Evolutionary conservation across 106 monocot species (phyloP).

Genomic region (Agapanthus africanus): DNA sequence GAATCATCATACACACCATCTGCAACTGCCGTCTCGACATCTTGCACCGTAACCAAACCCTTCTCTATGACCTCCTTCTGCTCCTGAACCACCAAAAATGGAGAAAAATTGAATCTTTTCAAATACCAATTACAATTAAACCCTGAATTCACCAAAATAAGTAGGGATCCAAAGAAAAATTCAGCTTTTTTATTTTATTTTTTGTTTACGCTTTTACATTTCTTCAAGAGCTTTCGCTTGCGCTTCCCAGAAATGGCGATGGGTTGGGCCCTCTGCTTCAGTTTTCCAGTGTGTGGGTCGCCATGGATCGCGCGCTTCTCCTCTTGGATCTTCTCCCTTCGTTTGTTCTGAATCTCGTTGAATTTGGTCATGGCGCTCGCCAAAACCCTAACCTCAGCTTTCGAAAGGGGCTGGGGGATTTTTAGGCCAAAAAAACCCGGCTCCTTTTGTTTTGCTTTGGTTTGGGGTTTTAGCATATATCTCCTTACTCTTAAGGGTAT

Average conservation of each 20-base stretch:
- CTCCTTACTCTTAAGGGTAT: too few relatives aligned
- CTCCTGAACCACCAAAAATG: conserved; percentile 30
- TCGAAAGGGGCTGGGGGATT: not conserved
- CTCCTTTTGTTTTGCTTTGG: too few relatives aligned
- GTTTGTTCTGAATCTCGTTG: conserved; percentile 52
- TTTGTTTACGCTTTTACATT: conserved; percentile 67
- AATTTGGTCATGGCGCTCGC: conserved; percentile 44
- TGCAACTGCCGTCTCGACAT: conserved; percentile 74
- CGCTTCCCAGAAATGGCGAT: conserved; percentile 80
- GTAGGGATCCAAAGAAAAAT: not conserved
- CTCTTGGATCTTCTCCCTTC: conserved; percentile 43
- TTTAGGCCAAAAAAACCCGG: too few relatives aligned
- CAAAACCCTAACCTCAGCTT: conserved; percentile 15
- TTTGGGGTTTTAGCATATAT: too few relatives aligned
- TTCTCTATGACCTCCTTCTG: conserved; percentile 69
- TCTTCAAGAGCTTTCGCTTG: conserved; percentile 74
- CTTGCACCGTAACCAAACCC: conserved; percentile 68
- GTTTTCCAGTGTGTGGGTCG: conserved; percentile 47
- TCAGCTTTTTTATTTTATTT: too few relatives aligned
- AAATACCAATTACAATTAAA: not conserved
- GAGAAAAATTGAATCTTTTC: not conserved
- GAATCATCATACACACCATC: conserved; percentile 32
- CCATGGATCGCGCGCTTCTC: conserved; percentile 55
- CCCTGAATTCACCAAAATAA: not conserved
- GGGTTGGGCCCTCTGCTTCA: conserved; percentile 40